Base-by-base conservation (phyloP, 2,329 filamentous ascomycete species). In the Colletotrichum sidae region DNA sequence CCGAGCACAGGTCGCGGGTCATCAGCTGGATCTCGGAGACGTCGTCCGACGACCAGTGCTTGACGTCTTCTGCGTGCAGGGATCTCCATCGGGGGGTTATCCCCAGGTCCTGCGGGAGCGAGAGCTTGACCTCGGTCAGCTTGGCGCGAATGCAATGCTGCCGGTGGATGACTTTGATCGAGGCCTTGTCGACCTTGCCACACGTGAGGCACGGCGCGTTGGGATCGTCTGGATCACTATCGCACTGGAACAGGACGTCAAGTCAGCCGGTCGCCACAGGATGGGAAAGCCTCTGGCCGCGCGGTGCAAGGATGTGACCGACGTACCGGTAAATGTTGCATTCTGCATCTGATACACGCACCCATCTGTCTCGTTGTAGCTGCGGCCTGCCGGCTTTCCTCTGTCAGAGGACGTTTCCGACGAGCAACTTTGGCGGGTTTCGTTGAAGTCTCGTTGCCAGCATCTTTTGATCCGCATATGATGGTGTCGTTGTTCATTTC, bases 91-190 rank as follows among this genome's bases (percentile, higher is more conserved):
- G 81, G 84, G 25, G 82, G 0, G 84, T 86, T 34, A 85, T 74
- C 2, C 74, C 69, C 12, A 84, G 74, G 1, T 81, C 81, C 5
- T 80, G 78, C 1, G 71, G 70, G n/a, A 83, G 82, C 65, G 77
- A 81, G 4, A 83, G 70, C 1, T 73, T 68, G 13, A 80, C 73
- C 8, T 81, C 77, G 33, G 75, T 77, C 10, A 86, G 72, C 67
- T 80, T 82, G 67, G 74, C 78, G 11, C 83, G 79, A 12, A 77
- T 70, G 60, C 84, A 86, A 0, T 77, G 76, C 5, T 81, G 70
- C 33, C 75, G 73, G 58, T 85, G 83, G 6, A 85, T 78, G 2
- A 81, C 80, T 67, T 83, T 86, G 44, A 79, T 80, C 0, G 82
- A 84, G 1, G 74, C 75, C 35, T 70, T 73, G 10, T 75, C 72